A percentile compares a stretch with the other conserved stretches of the same genome.
Conservation (phyloP, 164 flowering plant genomes). For the Vitis rupestris region DNA sequence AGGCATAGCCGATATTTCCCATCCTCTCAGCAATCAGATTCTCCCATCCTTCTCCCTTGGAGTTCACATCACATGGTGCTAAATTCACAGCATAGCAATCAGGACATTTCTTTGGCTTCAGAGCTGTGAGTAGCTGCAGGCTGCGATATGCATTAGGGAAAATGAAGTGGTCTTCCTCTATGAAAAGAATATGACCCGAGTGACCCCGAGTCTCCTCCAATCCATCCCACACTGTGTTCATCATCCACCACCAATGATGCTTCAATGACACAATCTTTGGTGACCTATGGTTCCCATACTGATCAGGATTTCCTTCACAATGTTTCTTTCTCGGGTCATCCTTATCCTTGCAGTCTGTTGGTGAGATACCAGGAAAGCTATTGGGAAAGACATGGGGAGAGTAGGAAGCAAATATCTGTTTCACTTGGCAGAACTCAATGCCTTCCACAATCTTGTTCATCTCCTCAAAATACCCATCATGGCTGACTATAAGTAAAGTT, state of each 20-base stretch:
- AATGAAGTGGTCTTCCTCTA: constrained; percentile 91
- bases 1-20: constrained; percentile 91
- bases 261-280: constrained; percentile 90
- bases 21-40: constrained; percentile 75
- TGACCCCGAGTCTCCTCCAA: constrained; percentile 65
- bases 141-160: constrained; percentile 89
- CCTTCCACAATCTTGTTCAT: constrained; percentile 77
- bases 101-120: constrained; percentile 73
- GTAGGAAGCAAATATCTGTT: constrained; percentile 82
- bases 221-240: constrained; percentile 98
- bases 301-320: constrained; percentile 79
- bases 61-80: constrained; percentile 84
- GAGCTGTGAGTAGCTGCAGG: constrained; percentile 49
- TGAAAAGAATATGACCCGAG: constrained; percentile 78
- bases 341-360: constrained; percentile 58
- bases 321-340: constrained; percentile 45
- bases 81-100: constrained; percentile 83
- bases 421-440: constrained; percentile 86
- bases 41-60: constrained; percentile 74
- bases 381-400: constrained; percentile 75
- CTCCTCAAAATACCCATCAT: constrained; percentile 85
- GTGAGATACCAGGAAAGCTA: constrained; percentile 82
- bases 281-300: constrained; percentile 85
- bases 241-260: constrained; percentile 99
- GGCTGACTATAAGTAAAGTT: constrained; percentile 80